Evolutionary conservation across 805 yeast genomes (phyloP).

Genomic region (Cyberlindnera mycetangii): DNA sequence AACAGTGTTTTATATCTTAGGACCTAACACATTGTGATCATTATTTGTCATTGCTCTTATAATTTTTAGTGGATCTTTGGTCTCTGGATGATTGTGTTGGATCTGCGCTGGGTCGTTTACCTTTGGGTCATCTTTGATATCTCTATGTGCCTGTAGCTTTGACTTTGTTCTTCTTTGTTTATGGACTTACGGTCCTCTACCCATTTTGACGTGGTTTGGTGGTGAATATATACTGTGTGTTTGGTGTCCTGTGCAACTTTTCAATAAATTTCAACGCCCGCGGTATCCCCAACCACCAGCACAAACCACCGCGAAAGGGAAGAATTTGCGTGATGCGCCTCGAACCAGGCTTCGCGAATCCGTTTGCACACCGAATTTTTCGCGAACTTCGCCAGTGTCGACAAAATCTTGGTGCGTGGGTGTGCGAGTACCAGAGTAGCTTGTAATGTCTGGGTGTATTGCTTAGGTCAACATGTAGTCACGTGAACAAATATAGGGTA

Average conservation of each 20-base stretch:
- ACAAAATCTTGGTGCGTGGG: neutral
- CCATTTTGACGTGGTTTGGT: slow-evolving; percentile 27
- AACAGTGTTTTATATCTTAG: neutral
- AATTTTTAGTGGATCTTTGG: no score
- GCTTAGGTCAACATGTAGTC: neutral
- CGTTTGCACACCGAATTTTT: neutral
- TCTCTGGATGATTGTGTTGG: neutral
- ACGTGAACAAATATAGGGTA: neutral
- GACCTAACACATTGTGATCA: no score
- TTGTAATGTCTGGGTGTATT: slow-evolving; percentile 1
- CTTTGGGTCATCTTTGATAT: neutral
- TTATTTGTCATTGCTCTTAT: no score
- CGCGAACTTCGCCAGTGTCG: neutral
- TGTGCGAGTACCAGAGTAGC: slow-evolving; percentile 2
- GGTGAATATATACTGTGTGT: neutral
- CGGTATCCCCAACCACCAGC: neutral
- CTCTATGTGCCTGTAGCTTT: neutral
- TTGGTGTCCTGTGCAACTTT: slow-evolving; percentile 10
- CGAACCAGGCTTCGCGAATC: slow-evolving; percentile 5
- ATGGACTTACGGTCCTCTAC: slow-evolving; percentile 32
- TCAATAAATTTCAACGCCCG: slow-evolving; percentile 13
- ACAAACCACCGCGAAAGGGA: slow-evolving; percentile 1
- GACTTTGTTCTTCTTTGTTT: neutral
- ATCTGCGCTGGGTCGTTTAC: neutral
- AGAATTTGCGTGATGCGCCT: slow-evolving; percentile 15